Conservation (phyloP, 352 stramenopile species). For the Phytophthora aleatoria region DNA sequence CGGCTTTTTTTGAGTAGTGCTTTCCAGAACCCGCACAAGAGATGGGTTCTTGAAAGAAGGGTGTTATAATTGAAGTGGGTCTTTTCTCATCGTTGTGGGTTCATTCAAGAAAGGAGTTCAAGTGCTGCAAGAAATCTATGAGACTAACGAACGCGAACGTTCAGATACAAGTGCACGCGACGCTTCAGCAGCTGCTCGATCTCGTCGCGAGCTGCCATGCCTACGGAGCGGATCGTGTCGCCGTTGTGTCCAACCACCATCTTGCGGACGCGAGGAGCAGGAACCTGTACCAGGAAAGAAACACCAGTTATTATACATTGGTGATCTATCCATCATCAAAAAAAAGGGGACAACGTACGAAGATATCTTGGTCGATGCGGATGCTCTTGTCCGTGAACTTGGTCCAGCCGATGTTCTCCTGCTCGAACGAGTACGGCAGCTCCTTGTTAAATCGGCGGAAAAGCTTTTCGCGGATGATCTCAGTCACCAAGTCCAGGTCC, state of each 20-base stretch:
- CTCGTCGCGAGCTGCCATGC: constrained; percentile 73
- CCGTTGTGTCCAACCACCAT: constrained; percentile 84
- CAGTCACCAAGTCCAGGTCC: constrained; percentile 80
- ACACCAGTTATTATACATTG: constrained; percentile 1
- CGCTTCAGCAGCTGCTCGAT: constrained; percentile 76
- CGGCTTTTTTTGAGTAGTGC: not conserved
- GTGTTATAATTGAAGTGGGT: too few species aligned
- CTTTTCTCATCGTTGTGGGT: too few species aligned
- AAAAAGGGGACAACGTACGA: constrained; percentile 54
- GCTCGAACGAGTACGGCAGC: constrained; percentile 81
- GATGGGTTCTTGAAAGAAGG: too few species aligned
- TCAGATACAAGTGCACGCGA: constrained; percentile 84
- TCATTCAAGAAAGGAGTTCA: too few species aligned
- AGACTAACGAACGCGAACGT: constrained; percentile 72
- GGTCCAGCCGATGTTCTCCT: constrained; percentile 88
- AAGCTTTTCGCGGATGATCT: constrained; percentile 90
- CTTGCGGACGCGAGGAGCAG: constrained; percentile 71
- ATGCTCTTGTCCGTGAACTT: constrained; percentile 87
- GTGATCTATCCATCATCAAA: not conserved
- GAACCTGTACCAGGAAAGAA: constrained; percentile 57
- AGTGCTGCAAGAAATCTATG: not conserved
- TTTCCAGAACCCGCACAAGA: not conserved
- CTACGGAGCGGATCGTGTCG: constrained; percentile 75
- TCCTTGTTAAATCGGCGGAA: constrained; percentile 90
- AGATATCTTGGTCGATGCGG: constrained; percentile 89